Base-by-base conservation (phyloP, 2,329 filamentous ascomycete species). In the Penicillium brevicompactum region DNA sequence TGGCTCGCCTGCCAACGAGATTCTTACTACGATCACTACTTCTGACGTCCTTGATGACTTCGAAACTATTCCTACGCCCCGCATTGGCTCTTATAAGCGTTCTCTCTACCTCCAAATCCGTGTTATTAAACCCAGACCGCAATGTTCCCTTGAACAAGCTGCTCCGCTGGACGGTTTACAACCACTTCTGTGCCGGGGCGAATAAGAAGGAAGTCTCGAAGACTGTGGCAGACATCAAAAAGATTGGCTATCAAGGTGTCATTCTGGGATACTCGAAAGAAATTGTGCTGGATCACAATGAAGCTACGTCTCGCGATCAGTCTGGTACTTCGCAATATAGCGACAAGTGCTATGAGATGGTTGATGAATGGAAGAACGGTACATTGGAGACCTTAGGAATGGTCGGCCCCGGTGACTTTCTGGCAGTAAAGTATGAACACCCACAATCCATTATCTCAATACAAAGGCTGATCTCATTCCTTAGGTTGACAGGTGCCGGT, bases 121-220 rank as follows among this genome's bases (percentile, higher is more conserved):
- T 83, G 1, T 51, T 92, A 0, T 80, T 94, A 54, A 87, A 88
- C 71, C 87, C 91, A 4, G 91, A 95, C 68, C 80, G 77, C 49
- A 96, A 96, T 69, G 85, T 85, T 0, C 45, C 93, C 1, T 80
- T 96, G 14, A 83, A 86, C 42, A 84, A 79, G 56, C 69, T 92
- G 41, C 79, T 96, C 47, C 91, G 92, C 71, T 84, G 87, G 69
- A 95, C 91, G 0, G 92, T 96, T 66, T 96, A 96, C 71, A 86
- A 87, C 22, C 92, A 97, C 67, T 97, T 96, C 74, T 97, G 92
- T 73, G 91, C 90, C 0, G 92, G 92, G 27, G 89, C 92, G 74
- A 88, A 84, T 46, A 79, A 82, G 0, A 66, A 71, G 1, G 90
- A 96, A 73, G 88, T 95, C 2, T 78, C 80, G 41, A 74, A 71